phyloP scores from a whole-genome alignment of 345 rosid species.

The Excoecaria agallocha region DNA sequence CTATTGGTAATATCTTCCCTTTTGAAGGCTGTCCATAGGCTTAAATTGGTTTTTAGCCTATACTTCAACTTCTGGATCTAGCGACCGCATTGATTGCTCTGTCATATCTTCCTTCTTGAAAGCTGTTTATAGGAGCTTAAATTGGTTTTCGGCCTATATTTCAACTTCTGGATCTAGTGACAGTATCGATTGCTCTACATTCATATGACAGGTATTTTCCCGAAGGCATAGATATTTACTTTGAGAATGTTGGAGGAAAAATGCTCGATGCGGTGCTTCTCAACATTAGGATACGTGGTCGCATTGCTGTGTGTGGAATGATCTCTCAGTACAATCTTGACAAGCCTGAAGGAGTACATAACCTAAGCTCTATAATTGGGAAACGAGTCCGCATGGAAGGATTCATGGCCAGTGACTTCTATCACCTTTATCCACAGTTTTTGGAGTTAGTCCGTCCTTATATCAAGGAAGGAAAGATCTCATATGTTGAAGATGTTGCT shows the following conservation, averaged over 20 bases:
- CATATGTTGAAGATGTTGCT: slow-evolving; percentile 26
- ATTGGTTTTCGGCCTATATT: too few relatives aligned
- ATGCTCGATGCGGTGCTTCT: slow-evolving; percentile 54
- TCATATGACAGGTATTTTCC: slow-evolving; percentile 41
- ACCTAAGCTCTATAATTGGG: slow-evolving; percentile 12
- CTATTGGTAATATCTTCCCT: not conserved
- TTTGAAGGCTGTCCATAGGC: too few relatives aligned
- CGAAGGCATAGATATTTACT: slow-evolving; percentile 57
- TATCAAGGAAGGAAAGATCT: slow-evolving; percentile 29
- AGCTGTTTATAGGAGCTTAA: too few relatives aligned
- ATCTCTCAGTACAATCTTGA: slow-evolving; percentile 48
- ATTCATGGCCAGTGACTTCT: slow-evolving; percentile 21
- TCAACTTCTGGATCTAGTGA: too few relatives aligned
- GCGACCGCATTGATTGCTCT: too few relatives aligned
- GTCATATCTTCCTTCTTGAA: too few relatives aligned
- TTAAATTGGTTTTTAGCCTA: too few relatives aligned
- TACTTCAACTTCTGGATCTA: too few relatives aligned
- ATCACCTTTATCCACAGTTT: slow-evolving; percentile 27
- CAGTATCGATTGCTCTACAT: too few relatives aligned
- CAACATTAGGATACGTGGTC: slow-evolving; percentile 45
- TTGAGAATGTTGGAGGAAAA: slow-evolving; percentile 55
- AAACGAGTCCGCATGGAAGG: slow-evolving; percentile 35
- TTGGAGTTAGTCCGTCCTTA: slow-evolving; percentile 25
- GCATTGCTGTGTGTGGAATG: slow-evolving; percentile 54
- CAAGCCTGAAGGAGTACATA: slow-evolving; percentile 27